Conservation (phyloP, 495 filamentous ascomycete genomes). For the Talaromyces stipitatus region DNA sequence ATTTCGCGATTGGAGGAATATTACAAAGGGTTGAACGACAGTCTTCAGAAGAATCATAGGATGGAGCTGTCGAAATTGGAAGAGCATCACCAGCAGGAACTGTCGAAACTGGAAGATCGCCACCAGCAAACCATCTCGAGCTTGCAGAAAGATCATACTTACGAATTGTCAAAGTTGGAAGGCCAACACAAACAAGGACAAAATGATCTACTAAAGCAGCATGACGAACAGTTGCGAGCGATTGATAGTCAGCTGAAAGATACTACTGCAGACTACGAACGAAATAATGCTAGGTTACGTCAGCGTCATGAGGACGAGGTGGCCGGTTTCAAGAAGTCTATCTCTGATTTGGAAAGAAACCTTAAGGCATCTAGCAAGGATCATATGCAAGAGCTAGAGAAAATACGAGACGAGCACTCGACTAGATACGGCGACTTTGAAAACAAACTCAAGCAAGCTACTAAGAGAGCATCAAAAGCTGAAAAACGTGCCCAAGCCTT, state of each 20-base stretch:
- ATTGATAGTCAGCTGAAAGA: slow-evolving; percentile 40
- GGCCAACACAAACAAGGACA: slow-evolving; percentile 37
- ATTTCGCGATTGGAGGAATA: slow-evolving; percentile 38
- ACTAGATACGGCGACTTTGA: slow-evolving; percentile 42
- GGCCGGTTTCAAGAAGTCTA: slow-evolving; percentile 52
- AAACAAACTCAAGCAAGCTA: slow-evolving; percentile 25
- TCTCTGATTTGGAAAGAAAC: slow-evolving; percentile 50
- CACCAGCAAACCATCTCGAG: slow-evolving; percentile 28
- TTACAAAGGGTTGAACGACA: slow-evolving; percentile 32
- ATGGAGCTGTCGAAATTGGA: slow-evolving; percentile 37
- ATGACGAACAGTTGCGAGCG: slow-evolving; percentile 41
- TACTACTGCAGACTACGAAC: slow-evolving; percentile 44
- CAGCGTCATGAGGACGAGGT: slow-evolving; percentile 54
- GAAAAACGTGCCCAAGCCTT: slow-evolving; percentile 13
- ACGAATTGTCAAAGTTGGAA: slow-evolving; percentile 40
- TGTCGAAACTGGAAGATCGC: slow-evolving; percentile 39
- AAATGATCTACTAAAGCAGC: slow-evolving; percentile 37
- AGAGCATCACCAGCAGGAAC: slow-evolving; percentile 42
- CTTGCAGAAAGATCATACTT: slow-evolving; percentile 41
- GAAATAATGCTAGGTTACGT: slow-evolving; percentile 33
- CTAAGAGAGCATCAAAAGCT: slow-evolving; percentile 28
- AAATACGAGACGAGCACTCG: slow-evolving; percentile 46
- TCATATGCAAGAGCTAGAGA: slow-evolving; percentile 52
- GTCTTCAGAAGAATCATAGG: slow-evolving; percentile 36
- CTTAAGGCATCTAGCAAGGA: slow-evolving; percentile 48